Base-by-base conservation (phyloP, 2,329 filamentous ascomycete species). In the Aspergillus aculeatus region DNA sequence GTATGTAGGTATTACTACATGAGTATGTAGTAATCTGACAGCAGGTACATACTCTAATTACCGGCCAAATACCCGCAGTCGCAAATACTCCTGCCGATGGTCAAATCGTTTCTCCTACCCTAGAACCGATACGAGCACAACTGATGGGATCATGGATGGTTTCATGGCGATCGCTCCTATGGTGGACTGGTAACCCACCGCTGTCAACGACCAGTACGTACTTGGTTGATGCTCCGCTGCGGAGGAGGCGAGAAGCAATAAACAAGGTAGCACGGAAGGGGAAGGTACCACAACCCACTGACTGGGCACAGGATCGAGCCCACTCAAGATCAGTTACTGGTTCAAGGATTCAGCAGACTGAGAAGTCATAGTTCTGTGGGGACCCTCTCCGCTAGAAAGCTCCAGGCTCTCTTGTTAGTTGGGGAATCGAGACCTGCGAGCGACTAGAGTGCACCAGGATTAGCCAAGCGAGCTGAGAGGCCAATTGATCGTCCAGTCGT, bases 231-330 rank as follows among this genome's bases (percentile, higher is more conserved):
- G 38, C 38, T 44, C 38, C 38, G 38, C 16, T 44, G 38, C 16
- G 38, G 32, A 35, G 32, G 32, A 35, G 32, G 32, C 14, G 32
- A 35, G 5, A 35, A 16, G 14, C 3, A 35, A 23, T 29, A 23
- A n/a, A 23, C n/a, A 47, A 32, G 41, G 53, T 55, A 48, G 41
- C n/a, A 55, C 41, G 44, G 52, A 31, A 26, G 41, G 24, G 52
- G 26, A 26, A 38, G 38, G 44, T 26, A 44, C 38, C 52, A 54
- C 38, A 54, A 24, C 38, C 19, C 21, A n/a, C 14, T 26, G 35
- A 29, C 26, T 16, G 44, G 12, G 12, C n/a, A 54, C 24, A 26
- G 16, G n/a, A 24, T 16, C 24, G 16, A 54, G 26, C 38, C 38
- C 38, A 44, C 7, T 5, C 38, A 10, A 44, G 38, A 44, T 7